These are phyloP conservation scores for Pneumocystis canis DNA, from an alignment of 1,139 yeast genomes.

Conservation along the genomic window DNA sequence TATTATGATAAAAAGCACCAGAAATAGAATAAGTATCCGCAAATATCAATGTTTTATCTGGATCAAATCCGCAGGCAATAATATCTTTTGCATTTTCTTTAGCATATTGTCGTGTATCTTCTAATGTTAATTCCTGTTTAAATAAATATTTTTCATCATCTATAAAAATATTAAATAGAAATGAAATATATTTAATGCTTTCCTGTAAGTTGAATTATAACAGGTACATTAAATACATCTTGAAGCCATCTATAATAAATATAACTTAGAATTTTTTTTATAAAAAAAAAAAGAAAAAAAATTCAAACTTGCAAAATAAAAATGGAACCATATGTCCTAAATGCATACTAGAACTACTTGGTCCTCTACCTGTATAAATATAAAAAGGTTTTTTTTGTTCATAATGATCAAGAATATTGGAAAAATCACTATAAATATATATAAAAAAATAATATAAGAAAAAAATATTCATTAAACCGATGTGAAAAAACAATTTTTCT, in stretches of 20 bases:
- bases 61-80: constrained; percentile 86
- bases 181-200: neutral
- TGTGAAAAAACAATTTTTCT: constrained; percentile 91
- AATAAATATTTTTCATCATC: constrained; percentile 96
- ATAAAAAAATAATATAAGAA: neutral
- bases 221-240: constrained; percentile 93
- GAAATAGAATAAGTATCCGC: constrained; percentile 89
- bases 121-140: constrained; percentile 76
- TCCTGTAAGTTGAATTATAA: constrained; percentile 74
- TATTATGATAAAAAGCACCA: constrained; percentile 85
- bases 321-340: constrained; percentile 96
- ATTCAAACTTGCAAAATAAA: constrained; percentile 51
- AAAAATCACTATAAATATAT: constrained; percentile 37
- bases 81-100: constrained; percentile 80
- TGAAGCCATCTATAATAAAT: constrained; percentile 65
- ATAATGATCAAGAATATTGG: constrained; percentile 64
- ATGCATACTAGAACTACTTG: constrained; percentile 89
- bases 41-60: constrained; percentile 86
- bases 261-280: neutral
- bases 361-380: constrained; percentile 96
- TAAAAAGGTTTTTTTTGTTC: constrained; percentile 93
- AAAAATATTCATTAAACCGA: constrained; percentile 27
- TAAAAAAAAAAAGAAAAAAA: neutral
- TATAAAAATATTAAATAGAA: neutral
- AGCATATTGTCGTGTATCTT: constrained; percentile 71